Evolutionary conservation across 345 rosid genomes (phyloP), one percentile per base, ranked within the genome.

Genomic region (Raphanus raphanistrum): DNA sequence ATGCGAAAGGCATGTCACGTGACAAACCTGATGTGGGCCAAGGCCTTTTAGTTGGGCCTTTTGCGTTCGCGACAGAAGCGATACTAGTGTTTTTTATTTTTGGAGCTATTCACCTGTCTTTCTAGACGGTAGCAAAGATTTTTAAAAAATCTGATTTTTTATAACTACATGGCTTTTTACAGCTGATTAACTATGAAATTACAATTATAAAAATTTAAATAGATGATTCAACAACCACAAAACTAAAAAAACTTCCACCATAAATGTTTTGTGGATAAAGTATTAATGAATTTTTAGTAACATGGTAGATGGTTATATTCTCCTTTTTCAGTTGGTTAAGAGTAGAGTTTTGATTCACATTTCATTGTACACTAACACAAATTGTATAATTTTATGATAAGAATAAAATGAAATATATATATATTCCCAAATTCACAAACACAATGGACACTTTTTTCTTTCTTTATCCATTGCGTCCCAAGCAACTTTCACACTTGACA

Each of bases 1-100:
- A 7, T 72, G 43, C 58, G 28, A 71, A 62, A 57, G 59, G 78
- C 33, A 58, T 58, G 73, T 66, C 79, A 75, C 67, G 79, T 75
- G 79, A 75, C 60, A 38, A 67, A 28, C 54, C 27, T 57, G 5
- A 13, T 1, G 61, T 67, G 72, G 73, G 73, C 79, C 79, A 58
- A 41, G n/a, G 48, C 73, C 16, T 67, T 58, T 41, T 67, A 67
- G 67, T 75, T 67, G 61, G 79, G 68, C 73, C 57, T 63, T 73
- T 48, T 63, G 26, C 50, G 15, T 61, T 48, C 69, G 25, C 61
- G 69, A 63, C 69, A 63, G 2, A 33, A 60, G 9, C 15, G 28
- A 41, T 11, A 12, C 64, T 26, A 6, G n/a, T 2, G n/a, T 2
- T 61, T 21, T 4, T 71, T 0, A n/a, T 72, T 41, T 66, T 75